Percentiles rank a stretch among this genome's conserved stretches.
Evolutionary conservation across 805 yeast species (phyloP).

Genomic region (Cyberlindnera veronae): DNA sequence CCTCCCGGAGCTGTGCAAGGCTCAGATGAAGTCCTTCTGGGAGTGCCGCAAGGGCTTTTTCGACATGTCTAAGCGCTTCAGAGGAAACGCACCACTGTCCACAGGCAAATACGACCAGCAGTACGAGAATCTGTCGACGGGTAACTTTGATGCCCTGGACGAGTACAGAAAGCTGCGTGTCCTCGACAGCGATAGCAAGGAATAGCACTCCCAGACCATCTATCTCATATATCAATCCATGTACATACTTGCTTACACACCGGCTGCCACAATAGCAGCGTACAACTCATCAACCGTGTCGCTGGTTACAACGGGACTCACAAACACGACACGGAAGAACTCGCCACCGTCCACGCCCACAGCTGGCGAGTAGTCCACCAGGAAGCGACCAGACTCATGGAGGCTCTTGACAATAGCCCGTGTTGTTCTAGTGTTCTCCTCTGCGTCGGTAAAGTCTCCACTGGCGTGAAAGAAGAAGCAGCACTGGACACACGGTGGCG

Average conservation of each 20-base stretch:
- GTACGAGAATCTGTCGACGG: conserved; percentile 71
- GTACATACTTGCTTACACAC: conserved; percentile 17
- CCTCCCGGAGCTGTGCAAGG: conserved; percentile 83
- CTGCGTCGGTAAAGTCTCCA: conserved; percentile 29
- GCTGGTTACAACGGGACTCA: conserved; percentile 56
- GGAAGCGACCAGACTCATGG: conserved; percentile 60
- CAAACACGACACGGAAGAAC: conserved; percentile 81
- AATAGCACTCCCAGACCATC: conserved; percentile 12
- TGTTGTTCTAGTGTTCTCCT: conserved; percentile 51
- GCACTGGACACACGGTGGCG: conserved; percentile 79
- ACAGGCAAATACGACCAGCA: conserved; percentile 92
- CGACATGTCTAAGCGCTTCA: conserved; percentile 86
- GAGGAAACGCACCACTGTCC: conserved; percentile 91
- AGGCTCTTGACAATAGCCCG: conserved; percentile 57
- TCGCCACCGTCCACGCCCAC: conserved; percentile 61
- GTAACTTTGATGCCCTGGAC: conserved; percentile 77
- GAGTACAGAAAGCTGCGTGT: conserved; percentile 72
- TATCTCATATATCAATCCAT: background rate
- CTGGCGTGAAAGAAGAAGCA: conserved; percentile 70
- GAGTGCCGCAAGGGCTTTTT: conserved; percentile 90
- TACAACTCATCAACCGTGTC: conserved; percentile 44
- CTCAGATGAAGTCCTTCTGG: conserved; percentile 79
- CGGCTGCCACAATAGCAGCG: conserved; percentile 35
- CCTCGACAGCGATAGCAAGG: conserved; percentile 50
- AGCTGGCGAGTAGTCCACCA: conserved; percentile 77